Evolutionary conservation across 805 yeast species (phyloP), one percentile per base, ranked within the genome.

Genomic region (Lipomyces starkeyi): DNA sequence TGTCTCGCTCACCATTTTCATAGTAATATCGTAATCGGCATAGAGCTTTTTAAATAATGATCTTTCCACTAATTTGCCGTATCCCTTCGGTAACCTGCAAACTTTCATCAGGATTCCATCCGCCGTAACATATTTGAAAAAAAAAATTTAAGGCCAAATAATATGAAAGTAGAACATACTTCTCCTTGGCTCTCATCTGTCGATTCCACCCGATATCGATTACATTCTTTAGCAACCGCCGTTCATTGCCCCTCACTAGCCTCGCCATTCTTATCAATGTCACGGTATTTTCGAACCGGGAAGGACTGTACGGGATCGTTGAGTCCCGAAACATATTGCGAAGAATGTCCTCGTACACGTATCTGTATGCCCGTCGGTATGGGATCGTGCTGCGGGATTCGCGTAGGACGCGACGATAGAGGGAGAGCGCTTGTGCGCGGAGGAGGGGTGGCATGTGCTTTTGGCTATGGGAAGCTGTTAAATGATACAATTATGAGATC

Each of bases 141-240:
- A 34, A 2, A 37, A n/a, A 13, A 35, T 22, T 7, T 56, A 37
- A n/a, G 22, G 2, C 20, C 14, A 29, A 22, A 58, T 22, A 40
- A 17, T 58, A 61, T 43, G 2, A 2, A 32, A 3, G 25, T 49
- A 17, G 43, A 22, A 11, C 25, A 14, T 17, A 13, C 34, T n/a
- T 25, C n/a, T 17, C 35, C 22, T 6, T 32, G n/a, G 25, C 62
- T 58, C 27, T 43, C 37, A 25, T 52, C 59, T 58, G 61, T 35
- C 68, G 35, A 17, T 59, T 55, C 69, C 69, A 65, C 9, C 60
- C 66, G 25, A 59, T 60, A 32, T 62, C 59, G 13, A 65, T n/a
- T 11, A 62, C 14, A 20, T 43, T 47, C 40, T 32, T 25, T 20
- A 65, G 8, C 49, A 65, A 43, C 35, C 37, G 27, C 14, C 65